Percentiles rank a stretch among this genome's conserved stretches.
Evolutionary conservation across 257 asterid species (phyloP).

Genomic region (Cinchona pubescens): DNA sequence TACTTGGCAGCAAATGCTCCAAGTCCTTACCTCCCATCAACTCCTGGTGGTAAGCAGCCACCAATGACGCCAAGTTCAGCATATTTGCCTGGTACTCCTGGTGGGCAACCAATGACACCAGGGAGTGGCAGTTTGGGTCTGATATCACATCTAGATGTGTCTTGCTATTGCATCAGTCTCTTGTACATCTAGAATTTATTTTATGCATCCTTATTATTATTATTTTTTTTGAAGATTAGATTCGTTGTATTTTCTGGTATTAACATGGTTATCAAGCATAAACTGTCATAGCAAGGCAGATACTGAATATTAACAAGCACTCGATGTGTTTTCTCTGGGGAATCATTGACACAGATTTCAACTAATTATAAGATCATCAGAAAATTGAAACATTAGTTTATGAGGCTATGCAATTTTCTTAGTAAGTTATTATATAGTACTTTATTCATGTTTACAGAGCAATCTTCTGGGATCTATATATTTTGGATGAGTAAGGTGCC

Average conservation of each 20-base stretch:
- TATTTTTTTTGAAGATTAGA: neutral
- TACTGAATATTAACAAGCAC: neutral
- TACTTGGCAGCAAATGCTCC: conserved; percentile 82
- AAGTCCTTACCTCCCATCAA: conserved; percentile 94
- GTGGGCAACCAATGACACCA: conserved; percentile 98
- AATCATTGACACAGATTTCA: neutral
- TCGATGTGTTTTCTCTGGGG: neutral
- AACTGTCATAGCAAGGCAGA: neutral
- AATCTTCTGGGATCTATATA: neutral
- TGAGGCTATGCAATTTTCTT: neutral
- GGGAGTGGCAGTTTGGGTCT: conserved; percentile 92
- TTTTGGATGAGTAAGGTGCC: neutral
- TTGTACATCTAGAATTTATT: neutral
- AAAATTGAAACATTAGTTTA: no score
- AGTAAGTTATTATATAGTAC: no score
- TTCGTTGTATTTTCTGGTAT: neutral
- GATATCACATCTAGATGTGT: conserved; percentile 93
- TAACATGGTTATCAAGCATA: neutral
- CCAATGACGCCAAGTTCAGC: conserved; percentile 98
- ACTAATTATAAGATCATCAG: neutral
- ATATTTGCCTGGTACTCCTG: conserved; percentile 95
- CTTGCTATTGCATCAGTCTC: neutral
- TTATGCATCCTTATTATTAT: neutral
- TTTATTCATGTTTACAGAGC: neutral
- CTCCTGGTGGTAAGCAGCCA: conserved; percentile 97